Percentiles rank a stretch among this genome's conserved stretches.
phyloP scores from a whole-genome alignment of 371 early-diverging fungal genomes.

The Actinomortierella ambigua region DNA sequence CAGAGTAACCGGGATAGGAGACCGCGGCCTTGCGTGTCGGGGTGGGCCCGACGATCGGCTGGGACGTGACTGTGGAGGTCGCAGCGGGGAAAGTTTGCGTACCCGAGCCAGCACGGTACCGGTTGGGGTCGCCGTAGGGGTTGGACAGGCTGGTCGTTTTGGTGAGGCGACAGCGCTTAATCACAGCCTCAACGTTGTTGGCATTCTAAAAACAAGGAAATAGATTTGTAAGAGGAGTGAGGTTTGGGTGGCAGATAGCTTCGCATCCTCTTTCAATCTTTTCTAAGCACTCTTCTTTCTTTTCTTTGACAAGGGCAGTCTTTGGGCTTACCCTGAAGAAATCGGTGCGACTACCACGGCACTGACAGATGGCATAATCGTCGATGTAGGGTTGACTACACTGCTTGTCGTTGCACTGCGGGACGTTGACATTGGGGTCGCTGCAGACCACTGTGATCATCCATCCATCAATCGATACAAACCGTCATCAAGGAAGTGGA shows the following conservation, averaged over 20 bases:
- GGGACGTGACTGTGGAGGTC: too few relatives aligned
- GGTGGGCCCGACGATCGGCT: conserved; percentile 2
- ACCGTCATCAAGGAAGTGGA: neutral
- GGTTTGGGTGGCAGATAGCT: neutral
- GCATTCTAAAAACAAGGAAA: conserved; percentile 11
- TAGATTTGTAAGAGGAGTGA: neutral
- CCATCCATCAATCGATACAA: neutral
- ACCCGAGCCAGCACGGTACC: conserved; percentile 24
- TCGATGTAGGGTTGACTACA: conserved; percentile 30
- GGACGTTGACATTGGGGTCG: conserved; percentile 15
- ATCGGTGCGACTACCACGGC: conserved; percentile 14
- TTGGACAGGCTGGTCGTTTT: conserved; percentile 6
- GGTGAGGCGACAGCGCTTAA: conserved; percentile 18
- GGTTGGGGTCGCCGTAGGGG: conserved; percentile 22
- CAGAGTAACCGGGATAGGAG: conserved; percentile 12
- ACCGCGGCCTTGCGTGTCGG: conserved; percentile 4
- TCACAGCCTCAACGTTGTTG: conserved; percentile 25
- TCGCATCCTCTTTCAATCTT: neutral
- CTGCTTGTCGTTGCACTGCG: conserved; percentile 22
- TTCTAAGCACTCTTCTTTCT: too few relatives aligned
- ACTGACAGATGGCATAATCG: conserved; percentile 30
- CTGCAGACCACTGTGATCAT: conserved; percentile 32
- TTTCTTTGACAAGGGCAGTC: too few relatives aligned
- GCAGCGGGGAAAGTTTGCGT: conserved; percentile 14
- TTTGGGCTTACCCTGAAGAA: conserved; percentile 35